Base-by-base conservation (phyloP, 2,329 filamentous ascomycete species). In the Hypoxylon sp. region DNA sequence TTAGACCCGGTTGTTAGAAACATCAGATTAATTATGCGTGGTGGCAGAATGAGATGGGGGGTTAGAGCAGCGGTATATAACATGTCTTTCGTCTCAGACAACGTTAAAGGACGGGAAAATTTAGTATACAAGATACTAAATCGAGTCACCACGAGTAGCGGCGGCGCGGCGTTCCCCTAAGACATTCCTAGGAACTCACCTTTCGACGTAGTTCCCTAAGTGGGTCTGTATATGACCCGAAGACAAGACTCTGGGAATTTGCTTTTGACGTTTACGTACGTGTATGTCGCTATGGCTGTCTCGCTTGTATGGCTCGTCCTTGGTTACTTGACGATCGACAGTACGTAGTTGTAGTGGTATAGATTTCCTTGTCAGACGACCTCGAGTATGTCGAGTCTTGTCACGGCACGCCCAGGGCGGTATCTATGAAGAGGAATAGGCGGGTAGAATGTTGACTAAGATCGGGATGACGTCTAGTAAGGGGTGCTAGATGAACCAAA, bases 1-100 rank as follows among this genome's bases (percentile, higher is more conserved):
- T 71, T 60, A 63, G 58, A 67, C 52, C 62, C 50, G 45, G 62
- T 60, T 63, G 68, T 75, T 73, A 75, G 74, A 73, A 65, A 68
- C 46, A 60, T 70, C 65, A 70, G 60, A 65, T 32, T 51, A 51
- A 50, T 48, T 46, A 68, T 34, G 48, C 53, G 30, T 66, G 17
- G 62, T 67, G 65, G 69, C 61, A 62, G 67, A 55, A 59, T 50
- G 65, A 64, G 68, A 71, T 70, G 68, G 60, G 63, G 46, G 32
- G 49, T 68, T 55, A 52, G 36, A 60, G 51, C 51, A 51, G 46
- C 25, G 48, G 57, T 38, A 60, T 34, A 45, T 36, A 41, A 21
- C 21, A 32, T 55, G 53, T 49, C 46, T 60, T 57, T 43, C 46
- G 17, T 56, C 45, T 36, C 25, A 36, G 51, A 61, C 36, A 34